Conservation (phyloP, 2,329 filamentous ascomycete genomes). For the Madurella fahalii region DNA sequence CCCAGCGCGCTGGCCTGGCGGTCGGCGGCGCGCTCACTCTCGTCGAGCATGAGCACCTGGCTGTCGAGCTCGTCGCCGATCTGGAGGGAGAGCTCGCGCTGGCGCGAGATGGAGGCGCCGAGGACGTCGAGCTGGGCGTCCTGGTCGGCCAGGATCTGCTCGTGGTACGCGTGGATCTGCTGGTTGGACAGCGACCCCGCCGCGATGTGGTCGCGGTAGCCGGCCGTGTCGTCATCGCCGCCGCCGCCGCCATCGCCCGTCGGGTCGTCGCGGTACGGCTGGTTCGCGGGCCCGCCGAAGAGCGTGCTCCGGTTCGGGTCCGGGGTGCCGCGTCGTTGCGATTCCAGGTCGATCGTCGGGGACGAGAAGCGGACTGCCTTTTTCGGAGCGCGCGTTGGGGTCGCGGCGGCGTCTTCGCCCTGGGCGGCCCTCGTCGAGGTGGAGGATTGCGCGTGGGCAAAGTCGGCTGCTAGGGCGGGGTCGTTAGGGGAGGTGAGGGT, state of each 20-base stretch:
- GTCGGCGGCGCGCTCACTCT: slow-evolving; percentile 79
- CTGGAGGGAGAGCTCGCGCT: slow-evolving; percentile 89
- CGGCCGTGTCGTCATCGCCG: slow-evolving; percentile 41
- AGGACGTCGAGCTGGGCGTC: slow-evolving; percentile 88
- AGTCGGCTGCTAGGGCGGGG: slow-evolving; percentile 57
- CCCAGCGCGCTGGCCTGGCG: slow-evolving; percentile 73
- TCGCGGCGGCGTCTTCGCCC: slow-evolving; percentile 32
- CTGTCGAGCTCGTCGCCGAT: slow-evolving; percentile 94
- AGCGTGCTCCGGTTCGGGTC: slow-evolving; percentile 28
- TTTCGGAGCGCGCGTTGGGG: slow-evolving; percentile 5
- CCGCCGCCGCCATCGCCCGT: neutral
- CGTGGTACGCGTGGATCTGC: slow-evolving; percentile 84
- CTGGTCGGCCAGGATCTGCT: slow-evolving; percentile 76
- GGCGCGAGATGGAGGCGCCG: slow-evolving; percentile 80
- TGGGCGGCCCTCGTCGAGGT: slow-evolving; percentile 33
- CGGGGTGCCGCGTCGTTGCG: slow-evolving; percentile 26
- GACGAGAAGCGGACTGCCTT: slow-evolving; percentile 87
- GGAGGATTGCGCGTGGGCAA: slow-evolving; percentile 55
- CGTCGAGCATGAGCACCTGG: slow-evolving; percentile 84
- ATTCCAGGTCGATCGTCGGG: slow-evolving; percentile 40
- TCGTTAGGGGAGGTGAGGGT: slow-evolving; percentile 62
- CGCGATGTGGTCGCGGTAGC: slow-evolving; percentile 52
- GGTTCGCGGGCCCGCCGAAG: slow-evolving; percentile 50
- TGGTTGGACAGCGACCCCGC: slow-evolving; percentile 65
- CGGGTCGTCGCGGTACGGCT: slow-evolving; percentile 66